Conservation (phyloP, 1,284 basidiomycete species). For the Leccinum pseudoinsigne region DNA sequence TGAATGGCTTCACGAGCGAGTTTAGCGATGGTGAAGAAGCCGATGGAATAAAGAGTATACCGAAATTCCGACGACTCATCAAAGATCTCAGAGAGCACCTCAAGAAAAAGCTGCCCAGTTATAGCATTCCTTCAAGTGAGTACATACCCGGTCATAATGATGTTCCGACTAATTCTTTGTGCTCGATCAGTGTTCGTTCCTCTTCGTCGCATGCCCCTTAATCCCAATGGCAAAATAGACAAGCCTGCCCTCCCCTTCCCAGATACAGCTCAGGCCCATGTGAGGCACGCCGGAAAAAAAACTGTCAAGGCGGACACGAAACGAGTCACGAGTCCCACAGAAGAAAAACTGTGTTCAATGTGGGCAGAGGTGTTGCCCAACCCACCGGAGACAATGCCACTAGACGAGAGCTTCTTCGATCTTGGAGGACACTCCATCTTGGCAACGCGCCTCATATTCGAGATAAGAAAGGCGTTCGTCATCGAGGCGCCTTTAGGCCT, state of each 20-base stretch:
- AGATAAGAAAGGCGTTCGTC: slow-evolving; percentile 92
- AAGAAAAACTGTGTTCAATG: slow-evolving; percentile 78
- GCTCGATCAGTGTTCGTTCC: slow-evolving; percentile 83
- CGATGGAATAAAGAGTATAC: slow-evolving; percentile 68
- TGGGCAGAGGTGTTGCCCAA: slow-evolving; percentile 88
- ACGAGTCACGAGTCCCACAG: slow-evolving; percentile 63
- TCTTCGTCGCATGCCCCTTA: slow-evolving; percentile 93
- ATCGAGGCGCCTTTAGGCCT: slow-evolving; percentile 91
- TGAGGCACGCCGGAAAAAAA: slow-evolving; percentile 38
- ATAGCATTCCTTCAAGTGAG: slow-evolving; percentile 85
- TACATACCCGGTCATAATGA: slow-evolving; percentile 37
- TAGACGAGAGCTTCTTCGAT: slow-evolving; percentile 98
- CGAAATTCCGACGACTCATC: slow-evolving; percentile 85
- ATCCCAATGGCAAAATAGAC: slow-evolving; percentile 99
- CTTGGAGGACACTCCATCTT: slow-evolving; percentile 98
- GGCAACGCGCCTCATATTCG: slow-evolving; percentile 95
- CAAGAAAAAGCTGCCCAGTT: slow-evolving; percentile 96
- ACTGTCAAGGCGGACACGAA: slow-evolving; percentile 28
- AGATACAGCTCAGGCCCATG: slow-evolving; percentile 82
- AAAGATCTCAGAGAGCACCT: slow-evolving; percentile 94
- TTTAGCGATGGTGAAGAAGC: slow-evolving; percentile 62
- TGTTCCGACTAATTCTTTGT: slow-evolving; percentile 13
- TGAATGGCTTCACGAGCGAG: slow-evolving; percentile 79
- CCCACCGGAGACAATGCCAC: slow-evolving; percentile 74
- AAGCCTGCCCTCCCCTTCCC: slow-evolving; percentile 99